Base-by-base conservation (phyloP, 371 early-diverging fungal genomes). In the Sporodiniella umbellata region DNA sequence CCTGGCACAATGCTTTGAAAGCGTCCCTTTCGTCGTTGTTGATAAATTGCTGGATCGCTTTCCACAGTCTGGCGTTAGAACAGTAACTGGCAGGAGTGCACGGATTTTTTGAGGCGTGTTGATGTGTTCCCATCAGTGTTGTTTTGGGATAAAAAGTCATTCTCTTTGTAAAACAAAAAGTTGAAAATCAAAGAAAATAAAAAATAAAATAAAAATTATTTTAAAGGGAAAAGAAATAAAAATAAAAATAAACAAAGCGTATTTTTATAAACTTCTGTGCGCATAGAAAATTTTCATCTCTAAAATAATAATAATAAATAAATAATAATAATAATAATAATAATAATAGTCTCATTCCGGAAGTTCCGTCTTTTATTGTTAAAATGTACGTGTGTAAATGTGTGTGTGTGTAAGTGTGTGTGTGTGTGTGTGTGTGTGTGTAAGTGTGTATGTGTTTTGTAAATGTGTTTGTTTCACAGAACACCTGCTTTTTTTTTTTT, bases 41-140 rank as follows among this genome's bases (percentile, higher is more conserved):
- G 53, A 71, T 65, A 23, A 66, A 53, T 10, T 47, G 48, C 48
- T 71, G 72, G 30, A 67, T 31, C 21, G 53, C 51, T 45, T 62
- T 62, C 63, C 63, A 63, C 8, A 63, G 33, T n/a, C 54, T 46
- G 48, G 62, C 51, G 40, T 52, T 56, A 10, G 62, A 62, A 19
- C 62, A 62, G 26, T 56, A 62, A 35, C 56, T 62, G 30, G 53
- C 53, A 45, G 62, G 56, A 15, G 49, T 62, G 56, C 62, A 62
- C 67, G 59, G 58, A 53, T 62, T 54, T 48, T 56, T 58, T 48
- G 53, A 55, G 50, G 56, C 35, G 47, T 61, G 66, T 33, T 35
- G 35, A 15, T 60, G 65, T 28, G 33, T 43, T 24, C 43, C 52
- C 42, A 35, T 43, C 33, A 25, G 45, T 52, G 35, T 33, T 21